Evolutionary conservation across 805 yeast genomes (phyloP), one percentile per base, ranked within the genome.

Genomic region (Yarrowia phangngaensis): DNA sequence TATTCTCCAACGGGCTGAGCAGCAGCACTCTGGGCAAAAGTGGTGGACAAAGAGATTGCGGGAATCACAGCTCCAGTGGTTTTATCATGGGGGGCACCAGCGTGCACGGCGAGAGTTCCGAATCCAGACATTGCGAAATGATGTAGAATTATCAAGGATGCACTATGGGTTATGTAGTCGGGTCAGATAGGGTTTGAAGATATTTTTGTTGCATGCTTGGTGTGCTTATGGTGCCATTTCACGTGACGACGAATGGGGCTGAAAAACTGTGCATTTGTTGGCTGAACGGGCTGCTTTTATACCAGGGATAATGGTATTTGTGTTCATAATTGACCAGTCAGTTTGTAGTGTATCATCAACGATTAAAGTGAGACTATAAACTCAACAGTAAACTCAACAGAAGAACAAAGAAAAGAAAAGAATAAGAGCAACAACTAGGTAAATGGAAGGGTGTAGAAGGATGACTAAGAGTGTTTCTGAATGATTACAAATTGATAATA

Each of bases 31-130:
- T 85, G 95, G 46, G 86, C 89, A 70, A 81, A 85, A 29, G 95
- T 85, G 54, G 95, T 85, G 41, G 89, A 80, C 55, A 85, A 71
- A 29, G 92, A 82, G 57, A 85, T 81, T 53, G 95, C 82, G 53
- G 83, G 83, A 55, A 85, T 85, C 53, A 85, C 95, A 20, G 95
- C 92, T 53, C 95, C 95, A 52, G 92, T 85, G 54, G 65, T 63
- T 34, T 80, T 76, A 60, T 82, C 87, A 55, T 78, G 79, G 31
- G 72, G 73, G 13, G 88, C 74, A 55, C 95, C 95, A 22, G 84
- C 83, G 67, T 85, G 95, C 58, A 85, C 82, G 51, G 95, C 95
- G 60, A 73, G 74, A 48, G 95, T 86, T 52, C 83, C 89, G 62
- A 85, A 85, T 12, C 48, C 48, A 41, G 48, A 41, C 48, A 41